Evolutionary conservation across 352 stramenopile species (phyloP), one percentile per base, ranked within the genome.

Genomic region (Globisporangium radiosum): DNA sequence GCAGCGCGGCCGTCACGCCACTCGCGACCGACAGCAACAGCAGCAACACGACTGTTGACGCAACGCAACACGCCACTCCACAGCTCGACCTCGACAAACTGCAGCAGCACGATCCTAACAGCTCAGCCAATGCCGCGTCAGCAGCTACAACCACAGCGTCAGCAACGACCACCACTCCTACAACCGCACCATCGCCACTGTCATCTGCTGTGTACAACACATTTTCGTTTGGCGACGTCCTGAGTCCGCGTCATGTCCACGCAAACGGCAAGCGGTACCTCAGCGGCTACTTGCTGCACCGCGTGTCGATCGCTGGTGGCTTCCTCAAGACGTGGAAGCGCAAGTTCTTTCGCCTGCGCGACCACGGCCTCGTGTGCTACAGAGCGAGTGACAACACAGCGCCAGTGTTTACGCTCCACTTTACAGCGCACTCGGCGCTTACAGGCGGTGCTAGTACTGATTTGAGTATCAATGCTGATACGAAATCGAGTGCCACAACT

Each of bases 261-360:
- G 59, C 73, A 47, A 87, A 78, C 54, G 74, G 76, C 47, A 76
- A 77, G 54, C 72, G 71, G 4, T 88, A 81, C 54, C 64, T 81
- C 8, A 64, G 72, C 14, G 81, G 81, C 9, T 85, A 84, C 47
- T 54, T 92, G 33, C 70, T 75, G 39, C 83, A 87, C 17, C 71
- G 79, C 38, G 72, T 82, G 0, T 68, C 75, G 0, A 78, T 82
- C 60, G 75, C 75, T 11, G 76, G 64, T 14, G 80, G 82, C 11
- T 76, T 90, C 39, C 70, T 90, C 39, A 88, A 87, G 57, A 70
- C 66, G 37, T 90, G 81, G 73, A 83, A 86, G 66, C 72, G 70
- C 45, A 85, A 78, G 47, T 92, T 85, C 57, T 92, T 90, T 63
- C 71, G 83, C 2, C 64, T 90, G 47, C 66, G 75, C 13, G 78